phyloP scores from a whole-genome alignment of 108 stramenopile genomes.

The Cyclotella kingstonii region DNA sequence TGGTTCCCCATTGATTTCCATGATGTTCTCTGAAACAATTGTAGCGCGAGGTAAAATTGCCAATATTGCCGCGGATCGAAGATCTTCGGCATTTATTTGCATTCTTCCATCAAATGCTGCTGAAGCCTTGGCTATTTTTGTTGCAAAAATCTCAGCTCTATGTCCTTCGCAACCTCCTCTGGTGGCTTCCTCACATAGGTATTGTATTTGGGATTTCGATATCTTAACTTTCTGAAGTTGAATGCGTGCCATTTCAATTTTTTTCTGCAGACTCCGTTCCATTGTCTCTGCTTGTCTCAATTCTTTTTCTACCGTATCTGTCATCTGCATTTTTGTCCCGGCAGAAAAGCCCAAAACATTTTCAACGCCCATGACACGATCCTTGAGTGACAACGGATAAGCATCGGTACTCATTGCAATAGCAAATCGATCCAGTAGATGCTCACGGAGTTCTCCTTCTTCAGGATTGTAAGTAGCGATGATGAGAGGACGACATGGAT shows the following conservation, averaged over 20 bases:
- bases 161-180: conserved; percentile 69
- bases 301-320: conserved; percentile 15
- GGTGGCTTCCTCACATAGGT: conserved; percentile 75
- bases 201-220: conserved; percentile 45
- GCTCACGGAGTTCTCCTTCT: conserved; percentile 70
- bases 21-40: conserved; percentile 1
- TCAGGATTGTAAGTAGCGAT: conserved; percentile 80
- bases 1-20: neutral
- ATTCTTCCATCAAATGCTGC: conserved; percentile 66
- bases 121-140: conserved; percentile 60
- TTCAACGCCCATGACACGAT: conserved; percentile 55
- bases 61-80: conserved; percentile 55
- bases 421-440: conserved; percentile 70
- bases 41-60: conserved; percentile 61
- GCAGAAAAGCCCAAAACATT: conserved; percentile 44
- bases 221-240: conserved; percentile 40
- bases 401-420: conserved; percentile 59
- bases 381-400: conserved; percentile 39
- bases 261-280: conserved; percentile 56
- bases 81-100: conserved; percentile 40
- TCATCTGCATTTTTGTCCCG: conserved; percentile 20
- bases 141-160: conserved; percentile 73
- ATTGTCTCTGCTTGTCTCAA: conserved; percentile 28
- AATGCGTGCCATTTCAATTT: conserved; percentile 57
- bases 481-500: conserved; percentile 63